Base-by-base conservation (phyloP, 1,284 basidiomycete genomes). In the Kwoniella shivajii region DNA sequence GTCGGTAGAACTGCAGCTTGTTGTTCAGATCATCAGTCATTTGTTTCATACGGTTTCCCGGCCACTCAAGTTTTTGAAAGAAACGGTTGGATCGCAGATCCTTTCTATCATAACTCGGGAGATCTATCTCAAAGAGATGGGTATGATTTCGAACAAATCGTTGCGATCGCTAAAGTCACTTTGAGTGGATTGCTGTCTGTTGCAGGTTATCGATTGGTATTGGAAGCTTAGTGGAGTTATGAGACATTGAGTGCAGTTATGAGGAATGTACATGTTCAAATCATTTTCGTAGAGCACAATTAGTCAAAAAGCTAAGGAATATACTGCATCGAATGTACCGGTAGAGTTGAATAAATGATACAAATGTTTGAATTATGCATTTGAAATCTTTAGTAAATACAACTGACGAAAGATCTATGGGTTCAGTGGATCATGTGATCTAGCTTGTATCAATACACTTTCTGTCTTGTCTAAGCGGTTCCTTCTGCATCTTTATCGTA, bases 11-110 rank as follows among this genome's bases (percentile, higher is more conserved):
- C 90, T 27, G 48, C 69, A 39, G 88, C 84, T 29, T 93, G 91
- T 77, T 94, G 91, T 78, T 90, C 89, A 63, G 91, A 92, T 68
- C 90, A 93, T 73, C 73, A 81, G 66, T 88, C 87, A 45, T 92
- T 92, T 83, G 83, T 88, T 61, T 78, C 86, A 50, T 85, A 86
- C 68, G 90, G 90, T 11, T 92, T 86, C 80, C 86, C 90, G 4
- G 84, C 90, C 0, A 89, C 88, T 0, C 88, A 90, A 63, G 76
- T 78, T 11, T 78, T 76, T 56, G 76, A 93, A 72, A 86, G 90
- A 56, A 88, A 87, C 0, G 90, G 89, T 13, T 84, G 83, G 16
- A 88, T 92, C 69, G 85, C 82, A 6, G 90, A 92, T 75, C 90
- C 90, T 5, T 89, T 89, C 87, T 76, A 77, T 57, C 77, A 79